phyloP scores from a whole-genome alignment of 768 basidiomycete genomes.

The Kockovaella imperatae region DNA sequence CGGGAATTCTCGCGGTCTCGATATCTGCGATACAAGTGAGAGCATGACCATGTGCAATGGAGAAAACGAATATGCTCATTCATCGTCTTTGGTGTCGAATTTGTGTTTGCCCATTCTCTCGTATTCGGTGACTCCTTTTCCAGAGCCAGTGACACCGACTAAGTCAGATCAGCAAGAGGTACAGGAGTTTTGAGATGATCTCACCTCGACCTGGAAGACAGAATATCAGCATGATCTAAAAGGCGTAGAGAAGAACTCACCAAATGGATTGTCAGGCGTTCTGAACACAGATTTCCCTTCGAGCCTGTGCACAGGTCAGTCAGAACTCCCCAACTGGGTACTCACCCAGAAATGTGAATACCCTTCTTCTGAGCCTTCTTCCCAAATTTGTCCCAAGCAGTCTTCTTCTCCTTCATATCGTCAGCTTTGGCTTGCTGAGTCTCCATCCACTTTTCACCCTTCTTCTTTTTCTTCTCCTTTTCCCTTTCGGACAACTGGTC shows the following conservation, averaged over 20 bases:
- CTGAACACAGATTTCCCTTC: constrained; percentile 44
- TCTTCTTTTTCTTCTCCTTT: constrained; percentile 46
- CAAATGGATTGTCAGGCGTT: constrained; percentile 41
- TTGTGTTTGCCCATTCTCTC: constrained; percentile 45
- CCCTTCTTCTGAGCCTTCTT: constrained; percentile 47
- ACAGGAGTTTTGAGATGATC: background rate
- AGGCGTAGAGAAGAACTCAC: constrained; percentile 15
- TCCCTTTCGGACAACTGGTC: constrained; percentile 41
- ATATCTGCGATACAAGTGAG: too few species aligned
- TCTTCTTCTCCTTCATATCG: constrained; percentile 44
- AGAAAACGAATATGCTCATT: constrained; percentile 3
- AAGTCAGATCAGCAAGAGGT: background rate
- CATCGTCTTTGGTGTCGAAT: constrained; percentile 30
- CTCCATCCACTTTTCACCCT: constrained; percentile 46
- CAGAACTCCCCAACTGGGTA: background rate
- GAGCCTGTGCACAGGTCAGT: constrained; percentile 19
- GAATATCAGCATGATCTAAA: background rate
- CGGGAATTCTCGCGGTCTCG: too few species aligned
- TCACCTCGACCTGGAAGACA: constrained; percentile 10
- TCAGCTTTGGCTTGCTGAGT: constrained; percentile 40
- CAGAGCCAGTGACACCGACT: constrained; percentile 45
- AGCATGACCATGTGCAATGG: background rate
- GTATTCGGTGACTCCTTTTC: constrained; percentile 42
- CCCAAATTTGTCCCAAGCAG: constrained; percentile 46
- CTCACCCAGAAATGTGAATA: constrained; percentile 42